phyloP scores from a whole-genome alignment of 2,329 filamentous ascomycete genomes.

The Verticillium isaacii region DNA sequence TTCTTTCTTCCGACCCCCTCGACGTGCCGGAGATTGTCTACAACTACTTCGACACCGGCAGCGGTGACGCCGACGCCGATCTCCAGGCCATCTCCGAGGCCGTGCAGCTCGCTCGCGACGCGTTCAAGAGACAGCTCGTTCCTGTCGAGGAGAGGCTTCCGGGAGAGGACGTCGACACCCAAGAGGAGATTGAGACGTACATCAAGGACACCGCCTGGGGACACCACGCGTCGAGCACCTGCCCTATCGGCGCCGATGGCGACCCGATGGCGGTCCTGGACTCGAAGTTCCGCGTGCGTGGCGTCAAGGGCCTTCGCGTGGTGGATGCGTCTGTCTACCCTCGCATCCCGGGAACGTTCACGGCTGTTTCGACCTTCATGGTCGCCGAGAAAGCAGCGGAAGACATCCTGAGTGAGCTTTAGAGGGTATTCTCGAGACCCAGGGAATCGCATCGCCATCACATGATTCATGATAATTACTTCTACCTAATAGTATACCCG shows the following conservation, averaged over 20 bases:
- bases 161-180: constrained; percentile 9
- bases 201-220: constrained; percentile 26
- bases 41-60: constrained; percentile 49
- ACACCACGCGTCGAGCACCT: constrained; percentile 26
- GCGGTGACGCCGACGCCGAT: constrained; percentile 39
- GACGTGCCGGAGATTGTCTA: constrained; percentile 43
- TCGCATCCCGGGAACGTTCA: constrained; percentile 24
- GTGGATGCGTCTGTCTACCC: constrained; percentile 36
- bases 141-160: constrained; percentile 13
- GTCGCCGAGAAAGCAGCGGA: constrained; percentile 26
- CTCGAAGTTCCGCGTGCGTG: constrained; percentile 21
- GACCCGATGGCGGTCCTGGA: constrained; percentile 26
- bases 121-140: constrained; percentile 23
- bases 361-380: constrained; percentile 24
- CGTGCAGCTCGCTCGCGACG: constrained; percentile 44
- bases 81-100: constrained; percentile 52
- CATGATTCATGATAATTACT: not conserved
- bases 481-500: not conserved
- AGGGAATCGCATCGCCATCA: not conserved
- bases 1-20: constrained; percentile 53
- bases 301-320: constrained; percentile 22
- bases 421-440: not conserved
- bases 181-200: constrained; percentile 16
- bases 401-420: constrained; percentile 18
- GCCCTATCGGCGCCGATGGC: constrained; percentile 22